Base-by-base conservation (phyloP, 192 early-diverging fungal species). In the Helicostylum pulchrum region DNA sequence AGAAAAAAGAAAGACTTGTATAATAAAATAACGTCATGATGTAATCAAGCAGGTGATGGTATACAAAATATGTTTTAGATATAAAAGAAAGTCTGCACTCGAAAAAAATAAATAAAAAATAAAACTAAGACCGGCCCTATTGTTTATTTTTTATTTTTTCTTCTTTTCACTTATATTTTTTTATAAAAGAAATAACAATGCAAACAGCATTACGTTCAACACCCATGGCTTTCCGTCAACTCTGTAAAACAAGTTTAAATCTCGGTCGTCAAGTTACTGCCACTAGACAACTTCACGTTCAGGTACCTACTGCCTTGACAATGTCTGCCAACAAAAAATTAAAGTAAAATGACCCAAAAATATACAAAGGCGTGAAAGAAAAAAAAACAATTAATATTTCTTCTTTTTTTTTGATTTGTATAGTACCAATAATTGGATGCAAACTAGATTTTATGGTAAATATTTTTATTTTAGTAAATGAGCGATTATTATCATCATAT, bases 271-370 rank as follows among this genome's bases (percentile, higher is more conserved):
- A 17, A 50, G 26, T 50, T 26, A 11, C 14, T 56, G 15, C 15
- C 50, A 9, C 58, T 26, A 65, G 70, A 39, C 60, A 43, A 44
- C 39, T 72, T 34, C 70, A 72, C 51, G 49, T 72, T 11, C 70
- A 72, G 54, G 58, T 47, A 48, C 60, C 58, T 47, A 59, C 51
- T 46, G 56, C 60, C 42, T 44, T 64, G 17, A 53, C 54, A n/a
- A 46, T 59, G 20, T 46, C 34, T 45, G 58, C 50, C 23, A 62
- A 58, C 10, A 53, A 72, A 43, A 50, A 43, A 34, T 26, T 62
- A 53, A 72, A 58, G 70, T 72, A 72, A 21, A 62, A 21, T n/a
- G 32, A 47, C 20, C 31, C 14, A 36, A 30, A n/a, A 23, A 62
- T 15, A 43, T 58, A 21, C 23, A 45, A 47, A n/a, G n/a, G n/a